A percentile compares a stretch with the other conserved stretches of the same genome.
Conservation (phyloP, 176 grass and related monocot species). For the Avena atlantica region DNA sequence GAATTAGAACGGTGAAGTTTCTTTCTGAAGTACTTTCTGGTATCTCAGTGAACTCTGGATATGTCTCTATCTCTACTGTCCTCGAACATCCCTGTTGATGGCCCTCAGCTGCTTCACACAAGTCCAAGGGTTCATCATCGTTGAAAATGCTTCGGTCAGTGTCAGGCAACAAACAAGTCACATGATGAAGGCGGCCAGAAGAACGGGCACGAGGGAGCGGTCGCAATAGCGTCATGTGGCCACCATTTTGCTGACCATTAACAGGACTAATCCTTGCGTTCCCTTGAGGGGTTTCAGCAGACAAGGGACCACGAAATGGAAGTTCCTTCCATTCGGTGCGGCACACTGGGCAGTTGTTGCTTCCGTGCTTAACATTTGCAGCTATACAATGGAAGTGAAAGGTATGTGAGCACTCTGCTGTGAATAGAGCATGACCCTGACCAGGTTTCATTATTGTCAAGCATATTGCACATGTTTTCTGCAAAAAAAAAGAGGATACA, state of each 20-base stretch:
- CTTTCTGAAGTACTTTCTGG: constrained; percentile 66
- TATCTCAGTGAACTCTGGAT: constrained; percentile 80
- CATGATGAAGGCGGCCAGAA: constrained; percentile 62
- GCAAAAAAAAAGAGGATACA: not conserved
- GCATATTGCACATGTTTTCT: constrained; percentile 94
- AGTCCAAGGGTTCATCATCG: constrained; percentile 82
- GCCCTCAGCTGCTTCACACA: constrained; percentile 38
- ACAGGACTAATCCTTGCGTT: constrained; percentile 57
- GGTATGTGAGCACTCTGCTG: constrained; percentile 84
- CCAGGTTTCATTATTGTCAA: constrained; percentile 81
- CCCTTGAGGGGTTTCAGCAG: constrained; percentile 47
- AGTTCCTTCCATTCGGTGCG: constrained; percentile 85
- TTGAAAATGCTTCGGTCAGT: constrained; percentile 68
- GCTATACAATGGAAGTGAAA: constrained; percentile 92
- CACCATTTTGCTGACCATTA: constrained; percentile 63
- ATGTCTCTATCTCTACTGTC: constrained; percentile 79
- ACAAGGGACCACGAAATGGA: constrained; percentile 58
- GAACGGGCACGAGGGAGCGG: constrained; percentile 69
- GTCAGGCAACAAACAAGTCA: constrained; percentile 56
- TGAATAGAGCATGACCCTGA: constrained; percentile 84
- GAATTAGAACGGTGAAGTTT: constrained; percentile 78
- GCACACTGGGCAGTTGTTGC: constrained; percentile 72
- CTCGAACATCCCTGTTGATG: constrained; percentile 48
- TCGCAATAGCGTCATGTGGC: constrained; percentile 61
- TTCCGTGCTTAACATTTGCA: constrained; percentile 86